A percentile compares a stretch with the other conserved stretches of the same genome.
Conservation (phyloP, 148 eudicot genomes). For the Beta vulgaris region DNA sequence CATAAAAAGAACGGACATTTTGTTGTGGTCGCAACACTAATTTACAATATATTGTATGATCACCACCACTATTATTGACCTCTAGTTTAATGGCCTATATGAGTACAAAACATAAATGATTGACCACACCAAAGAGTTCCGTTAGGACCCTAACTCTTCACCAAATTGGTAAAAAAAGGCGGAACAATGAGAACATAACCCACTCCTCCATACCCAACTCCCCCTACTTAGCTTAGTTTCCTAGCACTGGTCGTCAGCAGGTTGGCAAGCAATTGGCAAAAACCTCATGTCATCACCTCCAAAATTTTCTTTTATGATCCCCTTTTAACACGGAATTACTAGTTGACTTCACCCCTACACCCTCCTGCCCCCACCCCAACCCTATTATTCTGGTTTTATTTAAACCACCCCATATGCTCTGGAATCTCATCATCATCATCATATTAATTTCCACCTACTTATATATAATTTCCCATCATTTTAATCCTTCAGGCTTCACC, state of each 20-base stretch:
- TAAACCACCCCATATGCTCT: conserved; percentile 19
- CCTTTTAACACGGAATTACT: conserved; percentile 41
- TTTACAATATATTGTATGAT: too few relatives aligned
- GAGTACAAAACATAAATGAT: too few relatives aligned
- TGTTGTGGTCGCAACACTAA: too few relatives aligned
- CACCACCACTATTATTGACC: too few relatives aligned
- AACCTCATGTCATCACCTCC: conserved; percentile 23
- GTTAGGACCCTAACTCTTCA: too few relatives aligned
- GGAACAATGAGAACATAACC: too few relatives aligned
- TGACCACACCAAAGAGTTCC: too few relatives aligned
- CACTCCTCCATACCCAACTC: too few relatives aligned
- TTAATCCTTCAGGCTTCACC: not conserved
- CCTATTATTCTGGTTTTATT: conserved; percentile 11
- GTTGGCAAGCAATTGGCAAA: conserved; percentile 33
- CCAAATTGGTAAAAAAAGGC: too few relatives aligned
- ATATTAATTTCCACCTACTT: conserved; percentile 7
- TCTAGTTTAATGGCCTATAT: too few relatives aligned
- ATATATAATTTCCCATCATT: not conserved
- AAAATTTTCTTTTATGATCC: conserved; percentile 7
- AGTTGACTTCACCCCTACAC: conserved; percentile 35
- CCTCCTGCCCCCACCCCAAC: not conserved
- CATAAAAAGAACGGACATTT: too few relatives aligned
- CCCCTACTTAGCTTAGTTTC: conserved; percentile 9
- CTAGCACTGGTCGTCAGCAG: conserved; percentile 26
- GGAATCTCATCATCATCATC: conserved; percentile 15